Evolutionary conservation across 2,329 filamentous ascomycete species (phyloP).

Genomic region (Ceratocystis ficicola): DNA sequence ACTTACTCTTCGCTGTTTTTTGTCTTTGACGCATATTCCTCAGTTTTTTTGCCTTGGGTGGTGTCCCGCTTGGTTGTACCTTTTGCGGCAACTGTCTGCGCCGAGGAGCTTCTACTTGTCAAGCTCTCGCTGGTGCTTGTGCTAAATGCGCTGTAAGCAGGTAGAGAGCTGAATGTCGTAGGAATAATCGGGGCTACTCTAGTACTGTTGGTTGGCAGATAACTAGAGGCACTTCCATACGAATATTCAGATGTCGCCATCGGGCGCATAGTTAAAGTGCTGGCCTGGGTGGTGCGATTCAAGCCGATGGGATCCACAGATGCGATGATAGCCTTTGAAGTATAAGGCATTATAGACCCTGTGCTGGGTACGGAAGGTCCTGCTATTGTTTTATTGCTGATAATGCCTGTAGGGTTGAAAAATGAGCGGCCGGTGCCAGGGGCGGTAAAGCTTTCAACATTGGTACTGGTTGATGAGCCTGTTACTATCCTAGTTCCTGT

Average conservation of each 20-base stretch:
- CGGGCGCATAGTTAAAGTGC: constrained; percentile 7
- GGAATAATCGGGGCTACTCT: background rate
- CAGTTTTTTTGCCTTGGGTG: background rate
- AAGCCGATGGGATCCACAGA: constrained; percentile 12
- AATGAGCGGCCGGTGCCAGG: background rate
- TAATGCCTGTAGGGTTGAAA: background rate
- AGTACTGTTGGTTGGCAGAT: background rate
- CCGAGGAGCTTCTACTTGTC: background rate
- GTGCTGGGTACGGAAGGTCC: background rate
- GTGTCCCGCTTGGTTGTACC: background rate
- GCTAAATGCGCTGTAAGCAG: background rate
- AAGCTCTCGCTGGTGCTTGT: background rate
- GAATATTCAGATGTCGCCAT: background rate
- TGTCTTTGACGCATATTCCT: background rate
- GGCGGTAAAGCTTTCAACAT: background rate
- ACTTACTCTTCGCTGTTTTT: constrained; percentile 12
- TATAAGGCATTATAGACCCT: background rate
- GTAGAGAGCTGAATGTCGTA: constrained; percentile 12
- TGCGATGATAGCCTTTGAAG: constrained; percentile 1
- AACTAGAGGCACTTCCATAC: background rate
- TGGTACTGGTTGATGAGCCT: background rate
- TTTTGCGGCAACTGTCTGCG: background rate
- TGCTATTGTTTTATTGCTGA: background rate
- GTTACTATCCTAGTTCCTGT: background rate
- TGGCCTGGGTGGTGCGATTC: constrained; percentile 12